phyloP scores from a whole-genome alignment of 352 stramenopile species.

The Globisporangium paroecandrum region DNA sequence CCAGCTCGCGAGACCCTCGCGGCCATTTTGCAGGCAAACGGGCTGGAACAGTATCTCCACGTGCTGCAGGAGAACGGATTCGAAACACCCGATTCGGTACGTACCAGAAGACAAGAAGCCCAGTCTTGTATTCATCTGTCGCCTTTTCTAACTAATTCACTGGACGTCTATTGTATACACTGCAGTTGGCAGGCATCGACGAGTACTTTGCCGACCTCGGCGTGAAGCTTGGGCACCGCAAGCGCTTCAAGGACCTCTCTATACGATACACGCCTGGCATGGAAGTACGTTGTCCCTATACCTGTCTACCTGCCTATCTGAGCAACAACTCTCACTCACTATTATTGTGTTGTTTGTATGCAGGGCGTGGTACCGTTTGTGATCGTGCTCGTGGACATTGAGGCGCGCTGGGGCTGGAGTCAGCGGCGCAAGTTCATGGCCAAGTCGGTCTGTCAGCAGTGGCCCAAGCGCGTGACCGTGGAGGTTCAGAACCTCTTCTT shows the following conservation, averaged over 20 bases:
- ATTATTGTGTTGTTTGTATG: background rate
- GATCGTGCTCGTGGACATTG: slow-evolving; percentile 13
- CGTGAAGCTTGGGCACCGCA: slow-evolving; percentile 17
- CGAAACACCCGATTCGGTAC: slow-evolving; percentile 11
- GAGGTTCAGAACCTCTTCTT: slow-evolving; percentile 17
- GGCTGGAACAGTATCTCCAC: slow-evolving; percentile 10
- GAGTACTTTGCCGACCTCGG: slow-evolving; percentile 14
- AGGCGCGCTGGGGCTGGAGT: slow-evolving; percentile 9
- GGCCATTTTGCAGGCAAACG: slow-evolving; percentile 4
- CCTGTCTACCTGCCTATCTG: background rate
- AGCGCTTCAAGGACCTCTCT: slow-evolving; percentile 18
- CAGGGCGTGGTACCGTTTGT: slow-evolving; percentile 14
- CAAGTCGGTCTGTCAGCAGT: slow-evolving; percentile 16
- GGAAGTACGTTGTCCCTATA: slow-evolving; percentile 1
- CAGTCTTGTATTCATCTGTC: background rate
- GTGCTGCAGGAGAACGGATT: slow-evolving; percentile 18
- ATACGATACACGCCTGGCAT: slow-evolving; percentile 13
- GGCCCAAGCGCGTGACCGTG: slow-evolving; percentile 10
- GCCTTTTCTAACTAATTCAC: background rate
- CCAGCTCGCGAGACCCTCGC: background rate
- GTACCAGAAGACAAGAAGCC: background rate
- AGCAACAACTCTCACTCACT: background rate
- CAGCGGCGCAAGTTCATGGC: slow-evolving; percentile 12
- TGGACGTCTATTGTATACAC: background rate
- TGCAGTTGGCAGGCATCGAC: slow-evolving; percentile 12